Evolutionary conservation across 83 land plant species (phyloP), one percentile per base, ranked within the genome.

Genomic region (Isoetes engelmannii): DNA sequence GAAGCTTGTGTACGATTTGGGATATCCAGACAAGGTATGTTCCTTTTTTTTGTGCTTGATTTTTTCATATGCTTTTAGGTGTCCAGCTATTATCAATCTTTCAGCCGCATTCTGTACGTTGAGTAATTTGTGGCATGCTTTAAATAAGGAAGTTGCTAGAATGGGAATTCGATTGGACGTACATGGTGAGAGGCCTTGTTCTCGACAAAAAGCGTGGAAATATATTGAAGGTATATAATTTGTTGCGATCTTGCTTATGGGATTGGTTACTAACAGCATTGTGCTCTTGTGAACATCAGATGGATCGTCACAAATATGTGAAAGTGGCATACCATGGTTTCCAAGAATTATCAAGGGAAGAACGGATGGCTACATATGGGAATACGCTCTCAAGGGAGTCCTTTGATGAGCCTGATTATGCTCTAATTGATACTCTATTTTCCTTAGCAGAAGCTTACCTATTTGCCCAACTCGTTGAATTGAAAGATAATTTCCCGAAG

Each of bases 301-400:
- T 95, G 99, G 99, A 95, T 74, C 84, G 99, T 9, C 99, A 95
- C 75, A 95, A 95, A 63, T 95, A 95, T 81, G 99, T 95, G 17
- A 95, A 95, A 77, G 86, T 95, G 43, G 99, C 97, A 13, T 91
- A 95, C 70, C 99, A 95, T 81, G 99, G 99, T 10, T 91, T 91
- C 56, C 84, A 45, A 28, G 97, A 91, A 76, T 60, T 95, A 82
- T 74, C 89, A 9, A 85, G 91, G 67, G 97, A 95, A 64, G 97
- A 91, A 6, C 86, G 91, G 69, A 77, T 86, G 71, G 78, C 82
- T 8, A 82, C 86, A 21, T 95, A 95, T 69, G 91, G 99, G 44
- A 85, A 73, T 73, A 91, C 94, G 6, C 77, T 95, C 64, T 68
- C 85, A 44, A 80, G 91, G 9, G 94, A 95, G 69, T 75, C 99